phyloP scores from a whole-genome alignment of 441 rosid genomes.

The Raphanus hybrid region DNA sequence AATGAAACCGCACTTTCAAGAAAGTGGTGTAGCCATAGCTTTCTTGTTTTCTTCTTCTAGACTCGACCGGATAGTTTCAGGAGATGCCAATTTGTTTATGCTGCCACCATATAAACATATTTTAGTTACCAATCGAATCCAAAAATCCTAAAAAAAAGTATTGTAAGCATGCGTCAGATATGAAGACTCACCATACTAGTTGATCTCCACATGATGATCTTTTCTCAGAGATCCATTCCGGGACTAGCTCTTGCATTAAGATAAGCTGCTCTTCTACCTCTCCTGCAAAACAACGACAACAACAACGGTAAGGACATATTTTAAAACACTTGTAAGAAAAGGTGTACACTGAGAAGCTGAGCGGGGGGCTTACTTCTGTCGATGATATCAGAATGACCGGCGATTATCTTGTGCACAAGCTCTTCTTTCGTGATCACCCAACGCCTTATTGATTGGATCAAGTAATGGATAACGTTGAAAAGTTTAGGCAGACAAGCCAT shows the following conservation, averaged over 20 bases:
- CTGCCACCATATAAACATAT: constrained; percentile 43
- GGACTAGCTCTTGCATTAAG: constrained; percentile 75
- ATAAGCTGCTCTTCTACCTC: constrained; percentile 82
- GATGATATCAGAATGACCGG: constrained; percentile 60
- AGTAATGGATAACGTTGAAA: constrained; percentile 76
- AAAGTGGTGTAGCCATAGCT: constrained; percentile 4
- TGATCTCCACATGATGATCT: constrained; percentile 63
- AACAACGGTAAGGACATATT: neutral
- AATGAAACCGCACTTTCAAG: constrained; percentile 2
- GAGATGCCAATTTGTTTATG: constrained; percentile 55
- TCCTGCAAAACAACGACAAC: constrained; percentile 39
- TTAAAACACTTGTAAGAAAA: neutral
- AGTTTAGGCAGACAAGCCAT: constrained; percentile 81
- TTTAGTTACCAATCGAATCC: neutral
- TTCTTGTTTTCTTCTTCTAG: constrained; percentile 56
- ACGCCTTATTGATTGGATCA: constrained; percentile 69
- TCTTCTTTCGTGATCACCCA: constrained; percentile 85
- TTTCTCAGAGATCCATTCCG: constrained; percentile 87
- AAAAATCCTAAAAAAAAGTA: neutral
- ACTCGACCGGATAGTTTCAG: constrained; percentile 44
- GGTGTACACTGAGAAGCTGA: neutral
- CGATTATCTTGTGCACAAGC: constrained; percentile 71
- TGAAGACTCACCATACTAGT: constrained; percentile 63
- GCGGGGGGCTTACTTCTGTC: constrained; percentile 68
- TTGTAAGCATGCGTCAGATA: neutral